Base-by-base conservation (phyloP, 2,329 filamentous ascomycete species). In the Gyromitra esculenta region DNA sequence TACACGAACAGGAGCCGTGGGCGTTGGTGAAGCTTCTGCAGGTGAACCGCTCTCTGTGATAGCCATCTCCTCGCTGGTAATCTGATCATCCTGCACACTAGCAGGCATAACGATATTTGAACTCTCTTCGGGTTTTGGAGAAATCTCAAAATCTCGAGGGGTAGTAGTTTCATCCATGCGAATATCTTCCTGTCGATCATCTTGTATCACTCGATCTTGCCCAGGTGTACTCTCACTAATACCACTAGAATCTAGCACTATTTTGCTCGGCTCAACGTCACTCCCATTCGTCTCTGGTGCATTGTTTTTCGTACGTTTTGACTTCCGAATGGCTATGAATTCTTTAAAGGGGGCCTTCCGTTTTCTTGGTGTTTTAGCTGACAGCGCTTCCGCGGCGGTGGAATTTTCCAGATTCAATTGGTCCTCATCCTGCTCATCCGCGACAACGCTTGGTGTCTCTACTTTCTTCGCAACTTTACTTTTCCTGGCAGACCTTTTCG, bases 271-370 rank as follows among this genome's bases (percentile, higher is more conserved):
- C 57, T 57, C 65, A 50, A 48, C 18, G 39, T 41, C 41, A 13
- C 25, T 13, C 25, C 15, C 56, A 62, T 45, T 37, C 37, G 39
- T 25, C 50, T 64, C 15, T 43, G 13, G n/a, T 56, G 1, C 35
- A n/a, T 4, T 15, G 21, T 8, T 11, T 52, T 59, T 75, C 31
- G 43, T 69, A 39, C 72, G 72, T 37, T 75, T 75, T 31, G 72
- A 75, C 21, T 70, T 75, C 5, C 72, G 72, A 52, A 41, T 52
- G 59, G 48, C 39, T 31, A 41, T 50, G 18, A 43, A 5, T 64
- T 75, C 57, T 50, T 75, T 71, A 9, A 21, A 13, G 21, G 18
- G 18, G 31, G 41, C 35, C 57, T 75, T 75, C 50, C 72, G 50
- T 57, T 75, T 75, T 37, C 37, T 75, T 75, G 72, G 31, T 9